Percentiles rank a stretch among this genome's conserved stretches.
These are phyloP conservation scores for Penicillium rolfsii DNA, from an alignment of 2,329 filamentous ascomycete species.

Conservation along the genomic window DNA sequence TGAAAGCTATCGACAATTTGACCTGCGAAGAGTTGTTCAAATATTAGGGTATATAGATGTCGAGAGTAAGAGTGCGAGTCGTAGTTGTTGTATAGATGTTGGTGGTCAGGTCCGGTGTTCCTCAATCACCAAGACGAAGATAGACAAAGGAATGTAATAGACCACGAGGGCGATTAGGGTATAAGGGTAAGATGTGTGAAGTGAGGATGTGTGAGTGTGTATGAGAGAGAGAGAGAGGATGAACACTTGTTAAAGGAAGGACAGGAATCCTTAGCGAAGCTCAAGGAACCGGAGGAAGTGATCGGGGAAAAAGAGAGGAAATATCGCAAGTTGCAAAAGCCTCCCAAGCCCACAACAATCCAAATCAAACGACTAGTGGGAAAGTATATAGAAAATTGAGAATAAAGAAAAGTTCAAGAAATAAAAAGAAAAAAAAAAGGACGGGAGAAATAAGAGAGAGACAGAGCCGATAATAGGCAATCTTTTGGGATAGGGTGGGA, in stretches of 20 bases:
- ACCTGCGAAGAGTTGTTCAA: not conserved
- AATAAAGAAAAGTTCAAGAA: slow-evolving; percentile 25
- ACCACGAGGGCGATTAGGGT: slow-evolving; percentile 27
- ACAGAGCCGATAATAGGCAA: slow-evolving; percentile 34
- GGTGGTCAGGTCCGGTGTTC: not conserved
- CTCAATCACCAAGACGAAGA: not conserved
- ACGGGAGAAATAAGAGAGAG: slow-evolving; percentile 38
- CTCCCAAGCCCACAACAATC: slow-evolving; percentile 37
- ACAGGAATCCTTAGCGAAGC: slow-evolving; percentile 37
- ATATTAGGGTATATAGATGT: not conserved
- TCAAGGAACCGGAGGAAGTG: slow-evolving; percentile 31
- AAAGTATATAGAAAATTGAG: slow-evolving; percentile 30
- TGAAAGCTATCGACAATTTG: slow-evolving; percentile 4
- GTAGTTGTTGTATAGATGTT: not conserved
- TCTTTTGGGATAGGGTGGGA: slow-evolving; percentile 8
- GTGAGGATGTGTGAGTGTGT: slow-evolving; percentile 9
- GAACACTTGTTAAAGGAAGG: slow-evolving; percentile 35
- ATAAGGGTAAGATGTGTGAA: slow-evolving; percentile 27
- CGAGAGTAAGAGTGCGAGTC: not conserved
- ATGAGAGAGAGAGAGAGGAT: not conserved
- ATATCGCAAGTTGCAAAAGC: slow-evolving; percentile 23
- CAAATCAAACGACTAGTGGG: slow-evolving; percentile 33
- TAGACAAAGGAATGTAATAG: slow-evolving; percentile 39
- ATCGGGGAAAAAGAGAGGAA: slow-evolving; percentile 36
- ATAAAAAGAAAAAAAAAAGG: slow-evolving; percentile 36